Percentiles rank a stretch among this genome's conserved stretches.
Evolutionary conservation across 495 filamentous ascomycete genomes (phyloP).

Genomic region (Jackrogersella multiformis): DNA sequence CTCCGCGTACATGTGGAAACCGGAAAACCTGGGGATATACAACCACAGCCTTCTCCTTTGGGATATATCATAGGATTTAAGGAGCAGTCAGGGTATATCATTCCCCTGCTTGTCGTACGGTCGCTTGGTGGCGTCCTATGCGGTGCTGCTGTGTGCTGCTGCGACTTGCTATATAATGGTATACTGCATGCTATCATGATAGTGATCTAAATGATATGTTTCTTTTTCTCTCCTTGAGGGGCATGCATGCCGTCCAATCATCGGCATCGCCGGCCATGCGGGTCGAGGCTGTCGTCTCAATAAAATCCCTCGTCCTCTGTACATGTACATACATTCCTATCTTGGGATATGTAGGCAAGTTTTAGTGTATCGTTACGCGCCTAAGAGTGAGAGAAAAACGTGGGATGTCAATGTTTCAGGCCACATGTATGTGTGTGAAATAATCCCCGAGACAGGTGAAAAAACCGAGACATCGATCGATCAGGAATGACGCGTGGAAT

Average conservation of each 20-base stretch:
- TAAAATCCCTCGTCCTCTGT: constrained; percentile 38
- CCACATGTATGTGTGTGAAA: neutral
- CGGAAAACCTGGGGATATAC: constrained; percentile 36
- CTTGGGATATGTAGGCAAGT: constrained; percentile 15
- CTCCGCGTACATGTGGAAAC: constrained; percentile 29
- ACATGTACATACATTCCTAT: constrained; percentile 14
- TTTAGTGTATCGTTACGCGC: constrained; percentile 18
- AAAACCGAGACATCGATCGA: neutral
- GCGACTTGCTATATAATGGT: constrained; percentile 13
- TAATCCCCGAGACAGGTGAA: constrained; percentile 28
- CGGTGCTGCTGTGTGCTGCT: constrained; percentile 13
- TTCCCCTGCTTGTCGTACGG: constrained; percentile 31
- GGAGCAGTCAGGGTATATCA: constrained; percentile 13
- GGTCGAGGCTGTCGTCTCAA: constrained; percentile 39
- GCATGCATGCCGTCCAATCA: constrained; percentile 33
- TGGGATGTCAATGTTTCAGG: constrained; percentile 41
- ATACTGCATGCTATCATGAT: constrained; percentile 9
- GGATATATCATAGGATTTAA: constrained; percentile 5
- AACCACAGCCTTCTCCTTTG: constrained; percentile 20
- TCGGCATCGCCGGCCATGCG: constrained; percentile 33
- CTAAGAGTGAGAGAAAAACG: constrained; percentile 15
- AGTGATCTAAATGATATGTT: constrained; percentile 15
- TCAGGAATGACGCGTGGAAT: constrained; percentile 4
- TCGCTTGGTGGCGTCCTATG: constrained; percentile 40
- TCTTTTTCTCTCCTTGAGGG: constrained; percentile 12